phyloP scores from a whole-genome alignment of 495 filamentous ascomycete species.

The Apodospora peruviana region DNA sequence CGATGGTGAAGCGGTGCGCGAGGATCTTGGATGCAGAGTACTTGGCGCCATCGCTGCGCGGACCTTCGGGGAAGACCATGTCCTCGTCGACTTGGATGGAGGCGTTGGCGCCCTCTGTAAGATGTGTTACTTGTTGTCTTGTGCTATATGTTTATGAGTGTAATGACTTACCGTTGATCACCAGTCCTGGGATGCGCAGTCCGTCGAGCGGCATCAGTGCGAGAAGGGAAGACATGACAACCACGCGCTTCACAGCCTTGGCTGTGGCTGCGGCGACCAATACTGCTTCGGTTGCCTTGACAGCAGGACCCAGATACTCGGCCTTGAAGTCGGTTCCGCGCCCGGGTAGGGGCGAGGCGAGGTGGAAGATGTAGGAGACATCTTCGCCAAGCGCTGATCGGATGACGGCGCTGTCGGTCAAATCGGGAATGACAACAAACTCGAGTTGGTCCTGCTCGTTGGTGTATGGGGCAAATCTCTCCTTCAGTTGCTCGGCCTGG shows the following conservation, averaged over 20 bases:
- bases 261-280: constrained; percentile 2
- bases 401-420: constrained; percentile 3
- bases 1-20: constrained; percentile 18
- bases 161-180: constrained; percentile 4
- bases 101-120: constrained; percentile 5
- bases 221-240: constrained; percentile 9
- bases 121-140: not conserved
- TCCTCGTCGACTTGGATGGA: constrained; percentile 6
- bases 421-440: constrained; percentile 5
- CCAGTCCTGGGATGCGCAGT: not conserved
- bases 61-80: constrained; percentile 8
- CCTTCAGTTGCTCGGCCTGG: constrained; percentile 7
- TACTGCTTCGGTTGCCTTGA: constrained; percentile 10
- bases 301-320: constrained; percentile 12
- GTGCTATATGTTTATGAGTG: not conserved
- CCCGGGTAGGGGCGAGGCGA: constrained; percentile 15
- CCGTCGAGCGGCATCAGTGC: constrained; percentile 6
- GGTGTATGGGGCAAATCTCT: not conserved
- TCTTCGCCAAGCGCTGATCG: constrained; percentile 5
- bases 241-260: constrained; percentile 5
- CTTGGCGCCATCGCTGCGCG: constrained; percentile 8
- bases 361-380: constrained; percentile 11
- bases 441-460: constrained; percentile 13
- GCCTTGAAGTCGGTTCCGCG: constrained; percentile 12
- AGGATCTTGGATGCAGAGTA: constrained; percentile 15